These are phyloP conservation scores for Phytophthora pisi DNA, from an alignment of 352 stramenopile species.

Conservation along the genomic window DNA sequence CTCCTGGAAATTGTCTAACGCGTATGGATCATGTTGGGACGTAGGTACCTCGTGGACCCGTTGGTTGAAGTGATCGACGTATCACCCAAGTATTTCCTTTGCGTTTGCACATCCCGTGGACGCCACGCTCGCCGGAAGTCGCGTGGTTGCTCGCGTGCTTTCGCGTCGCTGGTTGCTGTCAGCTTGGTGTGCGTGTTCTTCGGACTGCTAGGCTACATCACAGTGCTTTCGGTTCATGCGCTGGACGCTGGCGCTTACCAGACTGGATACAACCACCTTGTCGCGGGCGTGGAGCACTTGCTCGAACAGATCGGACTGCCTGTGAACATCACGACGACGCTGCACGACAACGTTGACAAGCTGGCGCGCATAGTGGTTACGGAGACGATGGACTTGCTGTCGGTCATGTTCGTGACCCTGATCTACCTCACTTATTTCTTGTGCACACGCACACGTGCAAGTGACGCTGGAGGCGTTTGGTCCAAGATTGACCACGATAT, in stretches of 20 bases:
- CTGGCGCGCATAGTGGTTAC: slow-evolving; percentile 83
- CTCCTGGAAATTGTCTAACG: neutral
- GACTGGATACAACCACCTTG: slow-evolving; percentile 78
- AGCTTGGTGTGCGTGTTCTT: slow-evolving; percentile 90
- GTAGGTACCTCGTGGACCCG: slow-evolving; percentile 83
- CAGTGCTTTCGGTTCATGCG: slow-evolving; percentile 84
- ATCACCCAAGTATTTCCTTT: slow-evolving; percentile 87
- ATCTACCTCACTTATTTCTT: slow-evolving; percentile 92
- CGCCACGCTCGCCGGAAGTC: slow-evolving; percentile 79
- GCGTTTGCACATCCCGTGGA: slow-evolving; percentile 79
- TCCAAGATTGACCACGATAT: slow-evolving; percentile 91
- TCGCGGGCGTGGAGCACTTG: slow-evolving; percentile 68
- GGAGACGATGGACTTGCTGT: slow-evolving; percentile 90
- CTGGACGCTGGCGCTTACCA: slow-evolving; percentile 86
- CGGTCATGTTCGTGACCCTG: slow-evolving; percentile 90
- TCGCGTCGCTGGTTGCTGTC: slow-evolving; percentile 82
- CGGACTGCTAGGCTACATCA: slow-evolving; percentile 86
- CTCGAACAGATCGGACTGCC: slow-evolving; percentile 77
- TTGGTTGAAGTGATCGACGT: slow-evolving; percentile 90
- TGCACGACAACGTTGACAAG: slow-evolving; percentile 92
- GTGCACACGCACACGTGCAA: slow-evolving; percentile 82
- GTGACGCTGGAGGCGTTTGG: slow-evolving; percentile 85
- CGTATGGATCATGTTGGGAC: neutral
- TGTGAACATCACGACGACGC: slow-evolving; percentile 88
- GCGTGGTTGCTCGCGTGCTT: slow-evolving; percentile 80